Conservation (phyloP, 2,329 filamentous ascomycete genomes). For the Penicillium sp. region DNA sequence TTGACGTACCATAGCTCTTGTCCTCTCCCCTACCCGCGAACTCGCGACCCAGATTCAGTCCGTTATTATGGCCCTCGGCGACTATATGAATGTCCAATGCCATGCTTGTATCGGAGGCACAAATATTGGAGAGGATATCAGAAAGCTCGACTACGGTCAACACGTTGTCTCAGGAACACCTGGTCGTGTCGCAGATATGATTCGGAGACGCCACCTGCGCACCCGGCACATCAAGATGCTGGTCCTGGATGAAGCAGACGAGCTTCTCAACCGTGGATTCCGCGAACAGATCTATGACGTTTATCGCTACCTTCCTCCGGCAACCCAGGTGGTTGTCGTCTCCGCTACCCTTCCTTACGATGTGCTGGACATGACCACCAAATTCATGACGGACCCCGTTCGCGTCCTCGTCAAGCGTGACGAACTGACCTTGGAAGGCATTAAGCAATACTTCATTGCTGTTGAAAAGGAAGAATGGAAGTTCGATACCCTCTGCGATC, state of each 20-base stretch:
- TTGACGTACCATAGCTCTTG: conserved; percentile 65
- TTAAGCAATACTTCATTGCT: conserved; percentile 99
- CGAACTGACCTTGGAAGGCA: conserved; percentile 92
- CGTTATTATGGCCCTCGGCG: conserved; percentile 98
- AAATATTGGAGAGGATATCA: conserved; percentile 96
- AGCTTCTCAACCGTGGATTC: conserved; percentile 90
- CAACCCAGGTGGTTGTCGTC: conserved; percentile 97
- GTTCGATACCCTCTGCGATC: conserved; percentile 96
- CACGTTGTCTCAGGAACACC: conserved; percentile 97
- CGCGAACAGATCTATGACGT: conserved; percentile 99
- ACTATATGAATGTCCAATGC: conserved; percentile 99
- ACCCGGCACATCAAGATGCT: conserved; percentile 80
- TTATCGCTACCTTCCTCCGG: conserved; percentile 93
- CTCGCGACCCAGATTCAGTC: conserved; percentile 98
- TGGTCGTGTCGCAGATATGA: conserved; percentile 91
- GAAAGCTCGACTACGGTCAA: conserved; percentile 95
- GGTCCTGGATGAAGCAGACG: conserved; percentile 76
- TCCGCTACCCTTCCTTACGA: conserved; percentile 97
- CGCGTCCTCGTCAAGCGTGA: conserved; percentile 98
- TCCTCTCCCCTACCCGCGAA: conserved; percentile 94
- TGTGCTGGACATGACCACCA: conserved; percentile 98
- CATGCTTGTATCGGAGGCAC: conserved; percentile 98
- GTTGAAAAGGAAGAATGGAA: conserved; percentile 99
- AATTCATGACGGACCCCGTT: conserved; percentile 99
- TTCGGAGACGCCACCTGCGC: conserved; percentile 72